Conservation (phyloP, 805 yeast genomes). For the Sungouiella thailandica region DNA sequence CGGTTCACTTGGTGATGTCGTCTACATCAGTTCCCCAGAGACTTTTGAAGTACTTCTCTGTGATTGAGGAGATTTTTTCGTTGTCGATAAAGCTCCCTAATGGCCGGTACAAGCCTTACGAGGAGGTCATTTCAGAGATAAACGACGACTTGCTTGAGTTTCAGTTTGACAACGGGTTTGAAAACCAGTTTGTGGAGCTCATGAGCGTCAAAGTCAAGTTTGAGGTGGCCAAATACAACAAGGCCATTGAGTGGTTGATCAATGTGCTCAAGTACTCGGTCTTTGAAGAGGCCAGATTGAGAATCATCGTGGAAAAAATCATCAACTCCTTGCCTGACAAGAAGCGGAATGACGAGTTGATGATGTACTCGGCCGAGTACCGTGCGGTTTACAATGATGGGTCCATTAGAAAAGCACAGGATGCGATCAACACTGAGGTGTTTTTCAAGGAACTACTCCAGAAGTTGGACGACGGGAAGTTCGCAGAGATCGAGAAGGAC, state of each 20-base stretch:
- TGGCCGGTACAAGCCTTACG: constrained; percentile 59
- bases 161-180: constrained; percentile 51
- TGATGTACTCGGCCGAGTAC: constrained; percentile 61
- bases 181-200: constrained; percentile 61
- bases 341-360: constrained; percentile 57
- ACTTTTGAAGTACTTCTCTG: constrained; percentile 59
- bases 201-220: constrained; percentile 59
- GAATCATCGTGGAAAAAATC: constrained; percentile 58
- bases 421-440: constrained; percentile 58
- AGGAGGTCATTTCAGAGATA: constrained; percentile 67
- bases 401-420: constrained; percentile 63
- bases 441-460: constrained; percentile 42
- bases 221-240: constrained; percentile 53
- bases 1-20: constrained; percentile 57
- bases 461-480: constrained; percentile 52
- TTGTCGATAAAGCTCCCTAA: constrained; percentile 64
- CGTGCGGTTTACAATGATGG: constrained; percentile 49
- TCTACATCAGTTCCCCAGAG: constrained; percentile 47
- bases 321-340: constrained; percentile 56
- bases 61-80: constrained; percentile 62
- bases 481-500: constrained; percentile 39
- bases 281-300: constrained; percentile 69
- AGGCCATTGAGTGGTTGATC: constrained; percentile 73
- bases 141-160: constrained; percentile 70
- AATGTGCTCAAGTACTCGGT: constrained; percentile 59